phyloP scores from a whole-genome alignment of 495 filamentous ascomycete species.

The Penicillium steckii region DNA sequence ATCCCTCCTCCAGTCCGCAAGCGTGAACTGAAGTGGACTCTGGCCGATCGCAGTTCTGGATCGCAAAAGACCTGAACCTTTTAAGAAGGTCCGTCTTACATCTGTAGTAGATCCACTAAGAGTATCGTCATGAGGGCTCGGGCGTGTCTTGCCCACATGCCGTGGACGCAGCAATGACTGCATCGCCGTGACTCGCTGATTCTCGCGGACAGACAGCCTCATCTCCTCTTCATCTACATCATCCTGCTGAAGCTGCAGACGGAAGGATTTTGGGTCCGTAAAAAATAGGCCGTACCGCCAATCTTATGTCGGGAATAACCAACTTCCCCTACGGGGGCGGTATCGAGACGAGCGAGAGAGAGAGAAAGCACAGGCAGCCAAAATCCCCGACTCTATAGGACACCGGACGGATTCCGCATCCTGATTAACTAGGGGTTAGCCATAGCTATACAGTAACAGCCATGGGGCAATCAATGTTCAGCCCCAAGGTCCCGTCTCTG shows the following conservation, averaged over 20 bases:
- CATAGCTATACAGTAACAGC: background rate
- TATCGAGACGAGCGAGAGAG: no score
- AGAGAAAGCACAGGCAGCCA: background rate
- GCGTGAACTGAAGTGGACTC: slow-evolving; percentile 1
- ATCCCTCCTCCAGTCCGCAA: slow-evolving; percentile 13
- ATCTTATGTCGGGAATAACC: background rate
- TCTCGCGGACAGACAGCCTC: no score
- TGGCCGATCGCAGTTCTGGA: slow-evolving; percentile 1
- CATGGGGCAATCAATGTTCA: background rate
- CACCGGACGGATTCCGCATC: background rate
- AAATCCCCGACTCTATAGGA: background rate
- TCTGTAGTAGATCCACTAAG: background rate
- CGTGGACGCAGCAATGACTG: background rate
- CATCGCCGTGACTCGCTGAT: background rate
- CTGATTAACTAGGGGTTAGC: background rate
- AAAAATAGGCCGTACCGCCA: background rate
- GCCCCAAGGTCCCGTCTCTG: background rate
- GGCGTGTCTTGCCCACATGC: slow-evolving; percentile 1
- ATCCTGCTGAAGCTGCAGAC: background rate
- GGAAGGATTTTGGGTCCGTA: background rate
- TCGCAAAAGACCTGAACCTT: slow-evolving; percentile 1
- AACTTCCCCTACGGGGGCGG: background rate
- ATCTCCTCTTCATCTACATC: no score
- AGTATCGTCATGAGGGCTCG: background rate
- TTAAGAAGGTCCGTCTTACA: slow-evolving; percentile 13